Base-by-base conservation (phyloP, 208 protist genomes). In the Leishmania martiniquensis region DNA sequence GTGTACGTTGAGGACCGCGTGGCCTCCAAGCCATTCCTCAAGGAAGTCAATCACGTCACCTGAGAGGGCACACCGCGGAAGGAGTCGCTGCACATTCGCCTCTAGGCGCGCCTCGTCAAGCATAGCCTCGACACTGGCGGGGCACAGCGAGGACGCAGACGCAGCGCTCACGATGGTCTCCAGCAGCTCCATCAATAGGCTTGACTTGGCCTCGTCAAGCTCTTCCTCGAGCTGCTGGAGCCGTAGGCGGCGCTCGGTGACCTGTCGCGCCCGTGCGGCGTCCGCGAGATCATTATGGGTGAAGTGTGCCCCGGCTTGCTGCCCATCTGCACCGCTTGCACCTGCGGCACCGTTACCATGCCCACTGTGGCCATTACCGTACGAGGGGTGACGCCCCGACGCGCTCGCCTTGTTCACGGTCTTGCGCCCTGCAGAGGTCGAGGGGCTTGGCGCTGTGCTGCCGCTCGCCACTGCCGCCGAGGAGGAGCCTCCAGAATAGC, bases 141-240 rank as follows among this genome's bases (percentile, higher is more conserved):
- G 15, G 57, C 29, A 68, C 22, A 67, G 72, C 59, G 72, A 76
- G 39, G 72, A 76, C 25, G 37, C 57, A 51, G 15, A 76, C 51
- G 88, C 83, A 22, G 82, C 78, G 6, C 81, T 80, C 44, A 95
- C 88, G 75, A 96, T 44, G 1, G 80, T 55, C 83, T 96, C 89
- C 65, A 96, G 84, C 45, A 96, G 81, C 55, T 87, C 85, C 69
- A 88, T 88, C 32, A 95, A 70, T 7, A 96, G 81, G 55, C 77
- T 83, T 17, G 86, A 89, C 80, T 94, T 91, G 45, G 85, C 86
- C 72, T 95, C 85, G 65, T 94, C 93, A 4, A 95, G 78, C n/a
- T 80, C 76, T 39, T 85, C 80, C n/a, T 78, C 67, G 9, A 84
- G 74, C 60, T 84, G 79, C 73, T 81, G 75, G 4, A 66, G 82